These are phyloP conservation scores for Hyaloscypha variabilis DNA, from an alignment of 495 filamentous ascomycete genomes.

Conservation along the genomic window DNA sequence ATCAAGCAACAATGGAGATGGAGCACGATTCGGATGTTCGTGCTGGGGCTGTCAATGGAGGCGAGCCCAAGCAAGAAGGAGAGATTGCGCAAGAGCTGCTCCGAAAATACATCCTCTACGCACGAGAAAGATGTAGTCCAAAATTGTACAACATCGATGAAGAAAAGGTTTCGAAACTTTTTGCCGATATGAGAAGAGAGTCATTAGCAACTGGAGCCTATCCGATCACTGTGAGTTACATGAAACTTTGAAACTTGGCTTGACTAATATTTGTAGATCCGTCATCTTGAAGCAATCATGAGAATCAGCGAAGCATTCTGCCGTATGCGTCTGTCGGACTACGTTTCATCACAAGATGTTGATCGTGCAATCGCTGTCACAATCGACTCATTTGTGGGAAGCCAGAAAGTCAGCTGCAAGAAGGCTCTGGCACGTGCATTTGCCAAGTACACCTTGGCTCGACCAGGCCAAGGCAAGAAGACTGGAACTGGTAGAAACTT, in stretches of 20 bases:
- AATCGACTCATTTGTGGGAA: constrained; percentile 93
- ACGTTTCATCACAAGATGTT: constrained; percentile 86
- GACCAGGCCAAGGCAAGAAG: constrained; percentile 39
- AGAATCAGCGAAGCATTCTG: constrained; percentile 90
- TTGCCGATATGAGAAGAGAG: constrained; percentile 95
- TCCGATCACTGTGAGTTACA: constrained; percentile 84
- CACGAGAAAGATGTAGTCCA: constrained; percentile 84
- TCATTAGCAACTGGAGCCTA: constrained; percentile 92
- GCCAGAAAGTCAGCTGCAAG: constrained; percentile 97
- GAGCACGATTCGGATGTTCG: constrained; percentile 30
- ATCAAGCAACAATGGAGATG: constrained; percentile 51
- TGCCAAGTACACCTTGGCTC: constrained; percentile 81
- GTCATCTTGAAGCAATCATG: constrained; percentile 97
- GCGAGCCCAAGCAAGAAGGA: constrained; percentile 64
- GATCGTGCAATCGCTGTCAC: constrained; percentile 97
- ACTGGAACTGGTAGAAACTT: constrained; percentile 24
- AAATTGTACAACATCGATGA: constrained; percentile 98
- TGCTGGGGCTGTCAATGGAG: constrained; percentile 41
- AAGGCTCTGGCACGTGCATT: constrained; percentile 95
- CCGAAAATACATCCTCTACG: constrained; percentile 96
- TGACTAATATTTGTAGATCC: constrained; percentile 61
- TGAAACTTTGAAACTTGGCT: neutral
- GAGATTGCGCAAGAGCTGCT: constrained; percentile 91
- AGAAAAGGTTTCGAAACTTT: constrained; percentile 92
- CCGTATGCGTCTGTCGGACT: constrained; percentile 94